Evolutionary conservation across 208 protist genomes (phyloP), one percentile per base, ranked within the genome.

Genomic region (Blechomonas ayalai): DNA sequence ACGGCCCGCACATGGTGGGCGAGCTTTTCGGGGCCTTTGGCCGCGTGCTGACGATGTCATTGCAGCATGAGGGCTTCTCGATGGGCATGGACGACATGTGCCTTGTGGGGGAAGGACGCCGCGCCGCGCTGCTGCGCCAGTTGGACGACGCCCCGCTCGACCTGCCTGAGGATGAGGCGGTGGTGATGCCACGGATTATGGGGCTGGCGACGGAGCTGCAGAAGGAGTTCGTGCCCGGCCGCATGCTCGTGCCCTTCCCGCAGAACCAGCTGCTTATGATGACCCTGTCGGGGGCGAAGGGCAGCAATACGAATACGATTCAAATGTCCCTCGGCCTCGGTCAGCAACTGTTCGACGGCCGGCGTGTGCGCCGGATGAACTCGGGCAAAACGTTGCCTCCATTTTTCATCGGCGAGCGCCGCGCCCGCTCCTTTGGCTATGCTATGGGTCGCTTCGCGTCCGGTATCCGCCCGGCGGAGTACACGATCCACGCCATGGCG

Each of bases 401-500:
- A 34, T 86, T 97, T 64, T 85, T 90, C 46, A 51, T 70, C 13
- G 60, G 76, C 37, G 80, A 92, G 59, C 52, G 67, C 39, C 61
- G 86, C 18, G 69, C 84, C 28, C 73, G 75, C 22, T 91, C 85
- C 4, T 84, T 87, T 64, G 93, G 91, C 23, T 97, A 87, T 53
- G 90, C 90, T 4, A 81, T 88, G 35, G 90, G 89, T 19, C 65
- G 97, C 39, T 99, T 99, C 65, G 82, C 99, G n/a, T 99, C 97
- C 7, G 98, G 99, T 43, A 94, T 99, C n/a, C 82, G 90, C 3
- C 98, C 98, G 22, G 89, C 97, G 36, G 93, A 98, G 69, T 99
- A 99, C 73, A 99, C 96, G 33, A 99, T 99, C 73, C 98, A 99
- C 78, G 97, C 95, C 68, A 99, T 99, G 97, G 98, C 98, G 19